Percentiles rank a stretch among this genome's conserved stretches.
Conservation (phyloP, 2,329 filamentous ascomycete species). For the Claviceps arundinis region DNA sequence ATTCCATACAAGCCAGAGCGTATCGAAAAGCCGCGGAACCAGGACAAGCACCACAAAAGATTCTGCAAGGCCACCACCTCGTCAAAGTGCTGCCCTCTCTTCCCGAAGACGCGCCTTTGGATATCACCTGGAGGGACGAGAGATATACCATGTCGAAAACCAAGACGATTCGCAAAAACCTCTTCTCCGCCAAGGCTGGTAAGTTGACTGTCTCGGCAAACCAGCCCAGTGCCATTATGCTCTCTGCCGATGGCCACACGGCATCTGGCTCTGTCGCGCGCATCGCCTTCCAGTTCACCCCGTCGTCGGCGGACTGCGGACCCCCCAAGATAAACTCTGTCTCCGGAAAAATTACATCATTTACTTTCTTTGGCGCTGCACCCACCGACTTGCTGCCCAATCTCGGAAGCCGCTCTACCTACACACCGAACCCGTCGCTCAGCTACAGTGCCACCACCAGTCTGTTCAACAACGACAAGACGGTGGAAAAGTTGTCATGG, state of each 20-base stretch:
- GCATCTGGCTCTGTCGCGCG: slow-evolving; percentile 28
- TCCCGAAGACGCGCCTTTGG: slow-evolving; percentile 37
- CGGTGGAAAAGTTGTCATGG: slow-evolving; percentile 28
- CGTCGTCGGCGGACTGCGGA: slow-evolving; percentile 25
- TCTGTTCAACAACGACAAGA: slow-evolving; percentile 24
- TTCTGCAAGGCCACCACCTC: slow-evolving; percentile 28
- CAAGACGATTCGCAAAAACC: slow-evolving; percentile 39
- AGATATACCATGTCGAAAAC: slow-evolving; percentile 36
- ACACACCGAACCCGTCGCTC: slow-evolving; percentile 27
- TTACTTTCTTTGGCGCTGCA: slow-evolving; percentile 37
- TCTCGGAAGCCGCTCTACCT: slow-evolving; percentile 30
- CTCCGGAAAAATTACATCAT: slow-evolving; percentile 35
- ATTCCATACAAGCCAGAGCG: slow-evolving; percentile 35
- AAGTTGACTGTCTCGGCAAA: slow-evolving; percentile 30
- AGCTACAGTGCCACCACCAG: slow-evolving; percentile 32
- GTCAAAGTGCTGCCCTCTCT: slow-evolving; percentile 40
- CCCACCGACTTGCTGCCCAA: slow-evolving; percentile 36
- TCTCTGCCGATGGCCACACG: slow-evolving; percentile 34
- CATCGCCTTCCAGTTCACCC: slow-evolving; percentile 35
- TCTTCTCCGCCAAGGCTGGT: slow-evolving; percentile 39
- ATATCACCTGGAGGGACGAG: slow-evolving; percentile 32
- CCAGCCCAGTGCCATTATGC: slow-evolving; percentile 35
- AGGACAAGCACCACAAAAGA: slow-evolving; percentile 11
- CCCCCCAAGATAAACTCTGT: slow-evolving; percentile 37
- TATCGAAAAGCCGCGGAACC: slow-evolving; percentile 11